Evolutionary conservation across 345 rosid species (phyloP).

Genomic region (Pugionium cornutum): DNA sequence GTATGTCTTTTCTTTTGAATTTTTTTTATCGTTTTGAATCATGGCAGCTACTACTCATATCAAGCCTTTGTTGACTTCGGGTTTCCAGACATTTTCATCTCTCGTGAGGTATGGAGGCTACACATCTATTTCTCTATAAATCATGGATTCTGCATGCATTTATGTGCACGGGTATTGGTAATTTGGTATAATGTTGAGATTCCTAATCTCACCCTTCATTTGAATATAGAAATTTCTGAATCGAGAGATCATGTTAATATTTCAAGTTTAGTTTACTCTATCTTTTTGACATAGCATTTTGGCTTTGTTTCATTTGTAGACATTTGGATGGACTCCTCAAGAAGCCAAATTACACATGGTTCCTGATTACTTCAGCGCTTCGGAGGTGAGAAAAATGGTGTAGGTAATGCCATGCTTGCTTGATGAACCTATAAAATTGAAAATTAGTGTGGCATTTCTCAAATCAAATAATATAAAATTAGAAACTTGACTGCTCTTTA

Average conservation of each 20-base stretch:
- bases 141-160: conserved; percentile 19
- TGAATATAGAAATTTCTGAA: background rate
- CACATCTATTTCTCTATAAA: conserved; percentile 1
- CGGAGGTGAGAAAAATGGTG: conserved; percentile 63
- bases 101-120: conserved; percentile 78
- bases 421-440: conserved; percentile 19
- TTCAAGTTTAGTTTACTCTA: background rate
- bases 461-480: conserved; percentile 6
- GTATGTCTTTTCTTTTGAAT: background rate
- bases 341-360: conserved; percentile 96
- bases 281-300: background rate
- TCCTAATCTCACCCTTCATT: background rate
- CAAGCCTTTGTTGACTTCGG: conserved; percentile 83
- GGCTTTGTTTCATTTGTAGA: conserved; percentile 49
- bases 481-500: conserved; percentile 19
- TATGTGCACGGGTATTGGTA: background rate
- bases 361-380: conserved; percentile 75
- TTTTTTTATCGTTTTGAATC: conserved; percentile 26
- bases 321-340: conserved; percentile 90
- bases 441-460: conserved; percentile 15
- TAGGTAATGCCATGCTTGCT: conserved; percentile 18
- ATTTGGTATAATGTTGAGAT: background rate
- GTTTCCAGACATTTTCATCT: conserved; percentile 77
- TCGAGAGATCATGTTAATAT: background rate
- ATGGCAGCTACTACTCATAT: conserved; percentile 83